phyloP scores from a whole-genome alignment of 1,284 basidiomycete species.

The Malassezia equina region DNA sequence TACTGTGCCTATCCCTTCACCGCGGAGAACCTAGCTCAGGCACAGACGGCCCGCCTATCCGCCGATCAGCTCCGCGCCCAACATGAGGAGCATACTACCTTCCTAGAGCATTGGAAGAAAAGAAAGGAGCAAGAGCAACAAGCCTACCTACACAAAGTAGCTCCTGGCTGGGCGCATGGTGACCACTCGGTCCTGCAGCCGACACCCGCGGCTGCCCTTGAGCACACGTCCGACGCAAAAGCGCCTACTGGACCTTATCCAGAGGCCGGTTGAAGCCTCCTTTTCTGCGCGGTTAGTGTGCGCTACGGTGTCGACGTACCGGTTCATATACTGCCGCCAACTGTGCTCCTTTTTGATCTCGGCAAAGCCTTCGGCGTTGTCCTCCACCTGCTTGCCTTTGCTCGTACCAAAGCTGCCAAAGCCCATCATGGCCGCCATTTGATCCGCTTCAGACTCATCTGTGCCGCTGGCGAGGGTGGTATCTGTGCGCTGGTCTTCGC shows the following conservation, averaged over 20 bases:
- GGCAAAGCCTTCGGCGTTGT: slow-evolving; percentile 14
- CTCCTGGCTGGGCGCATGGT: slow-evolving; percentile 4
- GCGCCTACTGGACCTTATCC: slow-evolving; percentile 11
- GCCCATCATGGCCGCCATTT: slow-evolving; percentile 18
- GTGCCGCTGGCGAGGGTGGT: background rate
- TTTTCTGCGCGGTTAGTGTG: slow-evolving; percentile 4
- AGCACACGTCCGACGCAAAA: background rate
- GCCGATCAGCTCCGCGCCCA: background rate
- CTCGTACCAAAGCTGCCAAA: slow-evolving; percentile 18
- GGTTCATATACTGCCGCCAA: slow-evolving; percentile 20
- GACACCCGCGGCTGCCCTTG: background rate
- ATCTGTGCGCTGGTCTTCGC: background rate
- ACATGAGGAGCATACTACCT: background rate
- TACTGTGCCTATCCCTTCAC: slow-evolving; percentile 14
- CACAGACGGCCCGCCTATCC: background rate
- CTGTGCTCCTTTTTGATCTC: slow-evolving; percentile 16
- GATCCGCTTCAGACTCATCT: slow-evolving; percentile 8
- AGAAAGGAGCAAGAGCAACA: background rate
- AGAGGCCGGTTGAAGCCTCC: slow-evolving; percentile 18
- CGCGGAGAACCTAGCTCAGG: slow-evolving; percentile 3
- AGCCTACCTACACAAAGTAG: background rate
- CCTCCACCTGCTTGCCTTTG: slow-evolving; percentile 16
- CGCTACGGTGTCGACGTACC: slow-evolving; percentile 2
- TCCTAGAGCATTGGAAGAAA: background rate
- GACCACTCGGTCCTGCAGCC: slow-evolving; percentile 2